Evolutionary conservation across 164 flowering plant species (phyloP).

Genomic region (Annona squamosa): DNA sequence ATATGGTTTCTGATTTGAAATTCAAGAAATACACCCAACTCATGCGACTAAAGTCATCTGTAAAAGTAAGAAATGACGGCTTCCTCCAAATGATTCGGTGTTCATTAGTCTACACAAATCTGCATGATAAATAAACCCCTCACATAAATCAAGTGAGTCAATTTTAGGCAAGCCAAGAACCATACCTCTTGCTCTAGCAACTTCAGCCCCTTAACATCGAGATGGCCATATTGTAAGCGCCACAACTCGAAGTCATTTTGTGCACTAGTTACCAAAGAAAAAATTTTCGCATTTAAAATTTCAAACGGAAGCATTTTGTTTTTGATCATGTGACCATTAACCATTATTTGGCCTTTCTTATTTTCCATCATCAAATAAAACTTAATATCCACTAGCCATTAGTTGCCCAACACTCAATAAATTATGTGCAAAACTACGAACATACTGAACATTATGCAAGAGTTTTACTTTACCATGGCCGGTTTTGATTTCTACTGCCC

Average conservation of each 20-base stretch:
- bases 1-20: neutral
- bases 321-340: neutral
- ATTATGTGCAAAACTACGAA: neutral
- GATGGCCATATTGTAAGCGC: neutral
- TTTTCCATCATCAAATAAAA: neutral
- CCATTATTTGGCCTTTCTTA: neutral
- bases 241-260: neutral
- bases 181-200: neutral
- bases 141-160: neutral
- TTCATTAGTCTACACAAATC: neutral
- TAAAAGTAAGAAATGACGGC: neutral
- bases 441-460: neutral
- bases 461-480: too few relatives aligned
- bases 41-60: neutral
- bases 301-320: neutral
- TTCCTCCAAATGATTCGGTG: neutral
- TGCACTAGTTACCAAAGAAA: neutral
- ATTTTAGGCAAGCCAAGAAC: neutral
- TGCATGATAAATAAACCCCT: neutral
- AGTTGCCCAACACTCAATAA: constrained; percentile 1
- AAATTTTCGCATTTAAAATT: neutral
- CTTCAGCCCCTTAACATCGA: neutral
- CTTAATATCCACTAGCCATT: neutral
- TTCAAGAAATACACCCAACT: neutral
- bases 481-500: neutral